Evolutionary conservation across 345 rosid genomes (phyloP).

Genomic region (Combretum micranthum): DNA sequence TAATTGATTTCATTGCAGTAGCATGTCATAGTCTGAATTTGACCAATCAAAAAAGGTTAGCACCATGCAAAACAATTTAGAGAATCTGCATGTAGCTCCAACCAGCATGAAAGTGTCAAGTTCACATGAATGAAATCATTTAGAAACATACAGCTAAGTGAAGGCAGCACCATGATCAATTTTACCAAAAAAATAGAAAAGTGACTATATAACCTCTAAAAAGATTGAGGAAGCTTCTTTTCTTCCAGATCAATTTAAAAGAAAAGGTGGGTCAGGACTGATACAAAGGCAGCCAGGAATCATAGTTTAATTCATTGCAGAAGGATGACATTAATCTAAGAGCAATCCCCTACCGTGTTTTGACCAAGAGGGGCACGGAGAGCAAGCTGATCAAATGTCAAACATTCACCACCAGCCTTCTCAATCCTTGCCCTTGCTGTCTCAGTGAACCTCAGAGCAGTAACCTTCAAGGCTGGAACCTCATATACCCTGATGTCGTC

Average conservation of each 20-base stretch:
- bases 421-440: constrained; percentile 89
- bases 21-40: no score
- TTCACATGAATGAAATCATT: background rate
- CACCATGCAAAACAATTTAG: no score
- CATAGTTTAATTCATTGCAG: no score
- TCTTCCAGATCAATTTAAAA: no score
- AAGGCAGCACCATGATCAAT: background rate
- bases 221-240: no score
- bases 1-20: no score
- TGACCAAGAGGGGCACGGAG: constrained; percentile 93
- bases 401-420: constrained; percentile 97
- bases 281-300: no score
- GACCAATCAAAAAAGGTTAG: no score
- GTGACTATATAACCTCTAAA: no score
- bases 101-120: no score
- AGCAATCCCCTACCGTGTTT: constrained; percentile 61
- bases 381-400: constrained; percentile 94
- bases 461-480: constrained; percentile 72
- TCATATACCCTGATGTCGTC: constrained; percentile 87
- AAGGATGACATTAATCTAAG: background rate
- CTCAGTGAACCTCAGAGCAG: constrained; percentile 88
- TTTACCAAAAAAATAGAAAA: no score
- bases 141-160: background rate
- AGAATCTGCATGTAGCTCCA: background rate
- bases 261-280: no score